phyloP scores from a whole-genome alignment of 805 yeast species.

The Zygotorulaspora danielsina region DNA sequence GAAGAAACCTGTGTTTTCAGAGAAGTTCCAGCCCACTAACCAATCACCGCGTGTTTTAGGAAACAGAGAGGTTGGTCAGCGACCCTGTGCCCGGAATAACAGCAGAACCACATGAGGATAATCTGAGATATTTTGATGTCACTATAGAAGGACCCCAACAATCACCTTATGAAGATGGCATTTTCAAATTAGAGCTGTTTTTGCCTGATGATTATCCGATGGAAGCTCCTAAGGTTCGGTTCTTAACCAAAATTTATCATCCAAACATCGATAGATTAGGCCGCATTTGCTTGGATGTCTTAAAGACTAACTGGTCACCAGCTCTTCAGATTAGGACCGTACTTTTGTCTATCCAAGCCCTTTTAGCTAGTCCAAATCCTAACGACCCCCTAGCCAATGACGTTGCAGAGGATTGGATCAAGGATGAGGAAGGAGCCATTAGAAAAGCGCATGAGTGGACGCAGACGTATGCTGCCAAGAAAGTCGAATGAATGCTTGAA shows the following conservation, averaged over 20 bases:
- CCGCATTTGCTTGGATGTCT: slow-evolving; percentile 89
- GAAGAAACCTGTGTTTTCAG: no score
- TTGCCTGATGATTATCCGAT: slow-evolving; percentile 97
- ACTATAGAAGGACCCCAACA: slow-evolving; percentile 86
- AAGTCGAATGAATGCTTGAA: no score
- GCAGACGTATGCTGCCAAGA: slow-evolving; percentile 31
- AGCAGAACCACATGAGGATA: slow-evolving; percentile 91
- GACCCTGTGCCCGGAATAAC: slow-evolving; percentile 97
- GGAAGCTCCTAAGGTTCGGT: slow-evolving; percentile 96
- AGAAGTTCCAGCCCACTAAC: slow-evolving; percentile 3
- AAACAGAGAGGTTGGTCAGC: slow-evolving; percentile 83
- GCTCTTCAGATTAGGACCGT: slow-evolving; percentile 94
- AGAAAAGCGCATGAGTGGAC: slow-evolving; percentile 62
- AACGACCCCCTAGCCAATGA: slow-evolving; percentile 98
- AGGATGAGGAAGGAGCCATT: slow-evolving; percentile 74
- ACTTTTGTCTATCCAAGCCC: slow-evolving; percentile 84
- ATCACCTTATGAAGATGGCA: slow-evolving; percentile 86
- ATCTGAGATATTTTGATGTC: slow-evolving; percentile 87
- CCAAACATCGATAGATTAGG: slow-evolving; percentile 96
- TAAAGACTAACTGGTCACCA: slow-evolving; percentile 96
- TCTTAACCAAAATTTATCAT: slow-evolving; percentile 89
- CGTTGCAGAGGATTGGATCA: slow-evolving; percentile 95
- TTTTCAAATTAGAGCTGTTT: slow-evolving; percentile 77
- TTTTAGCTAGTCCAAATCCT: slow-evolving; percentile 94
- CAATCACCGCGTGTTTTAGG: slow-evolving; percentile 40